Conservation (phyloP, 805 yeast genomes). For the Saturnispora besseyi region DNA sequence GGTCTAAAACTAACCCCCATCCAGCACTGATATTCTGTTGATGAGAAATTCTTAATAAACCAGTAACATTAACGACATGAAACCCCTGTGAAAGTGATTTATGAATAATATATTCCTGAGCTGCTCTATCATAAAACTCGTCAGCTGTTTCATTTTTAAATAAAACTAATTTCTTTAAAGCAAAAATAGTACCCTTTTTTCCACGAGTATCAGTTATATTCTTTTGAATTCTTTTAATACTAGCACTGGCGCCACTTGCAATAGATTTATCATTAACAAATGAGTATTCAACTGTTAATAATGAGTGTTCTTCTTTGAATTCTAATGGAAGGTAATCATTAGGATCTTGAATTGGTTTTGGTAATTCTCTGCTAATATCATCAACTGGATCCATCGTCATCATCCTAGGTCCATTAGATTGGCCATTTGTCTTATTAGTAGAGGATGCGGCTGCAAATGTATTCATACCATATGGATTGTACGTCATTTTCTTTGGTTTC, state of each 20-base stretch:
- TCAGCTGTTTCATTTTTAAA: constrained; percentile 58
- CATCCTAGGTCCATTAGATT: constrained; percentile 13
- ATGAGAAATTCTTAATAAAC: constrained; percentile 52
- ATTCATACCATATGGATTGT: constrained; percentile 55
- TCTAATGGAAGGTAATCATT: constrained; percentile 55
- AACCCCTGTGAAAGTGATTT: constrained; percentile 44
- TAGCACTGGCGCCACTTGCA: constrained; percentile 72
- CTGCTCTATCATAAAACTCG: constrained; percentile 63
- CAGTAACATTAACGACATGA: constrained; percentile 55
- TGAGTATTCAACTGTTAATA: constrained; percentile 50
- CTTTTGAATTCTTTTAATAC: constrained; percentile 46
- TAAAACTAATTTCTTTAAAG: constrained; percentile 59
- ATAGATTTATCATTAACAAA: constrained; percentile 41
- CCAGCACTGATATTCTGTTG: constrained; percentile 50
- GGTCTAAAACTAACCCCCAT: constrained; percentile 74
- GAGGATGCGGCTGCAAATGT: not conserved
- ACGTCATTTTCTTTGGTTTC: constrained; percentile 35
- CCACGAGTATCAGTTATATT: constrained; percentile 1
- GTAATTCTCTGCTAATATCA: constrained; percentile 40
- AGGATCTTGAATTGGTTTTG: constrained; percentile 64
- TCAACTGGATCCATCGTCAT: constrained; percentile 19
- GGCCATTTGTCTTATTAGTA: not conserved
- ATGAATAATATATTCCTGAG: constrained; percentile 62
- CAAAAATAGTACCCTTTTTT: constrained; percentile 44
- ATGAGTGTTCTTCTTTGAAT: constrained; percentile 41